Percentiles rank a stretch among this genome's conserved stretches.
Conservation (phyloP, 192 early-diverging fungal species). For the Mortierella hygrophila region DNA sequence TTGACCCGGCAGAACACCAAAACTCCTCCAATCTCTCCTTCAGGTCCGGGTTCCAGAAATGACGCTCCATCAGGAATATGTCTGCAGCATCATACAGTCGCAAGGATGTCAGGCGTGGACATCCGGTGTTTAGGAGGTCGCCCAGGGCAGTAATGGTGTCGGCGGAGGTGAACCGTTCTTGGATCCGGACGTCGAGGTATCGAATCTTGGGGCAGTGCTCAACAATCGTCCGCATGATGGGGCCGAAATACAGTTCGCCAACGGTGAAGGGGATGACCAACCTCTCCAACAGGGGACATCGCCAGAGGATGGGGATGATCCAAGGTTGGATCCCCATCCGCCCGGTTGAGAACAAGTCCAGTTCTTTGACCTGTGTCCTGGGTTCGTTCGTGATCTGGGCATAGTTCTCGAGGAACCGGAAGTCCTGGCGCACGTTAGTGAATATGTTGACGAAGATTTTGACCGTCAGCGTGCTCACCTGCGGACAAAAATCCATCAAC, state of each 20-base stretch:
- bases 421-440: not conserved
- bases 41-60: not conserved
- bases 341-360: not conserved
- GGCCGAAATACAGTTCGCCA: not conserved
- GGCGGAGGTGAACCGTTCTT: not conserved
- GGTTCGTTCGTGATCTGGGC: not conserved
- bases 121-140: not conserved
- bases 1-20: not conserved
- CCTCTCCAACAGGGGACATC: not conserved
- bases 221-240: not conserved
- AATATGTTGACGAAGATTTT: not conserved
- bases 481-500: not conserved
- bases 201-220: not conserved
- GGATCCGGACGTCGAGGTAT: not conserved
- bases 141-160: not conserved
- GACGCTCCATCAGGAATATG: not conserved
- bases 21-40: not conserved
- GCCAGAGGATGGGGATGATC: not conserved
- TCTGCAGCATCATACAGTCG: not conserved
- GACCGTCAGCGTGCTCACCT: not conserved
- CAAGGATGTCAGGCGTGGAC: not conserved
- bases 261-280: not conserved
- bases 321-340: not conserved
- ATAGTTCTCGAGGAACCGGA: not conserved
- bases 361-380: not conserved